Base-by-base conservation (phyloP, 208 protist species). In the Wallacemonas sp. region DNA sequence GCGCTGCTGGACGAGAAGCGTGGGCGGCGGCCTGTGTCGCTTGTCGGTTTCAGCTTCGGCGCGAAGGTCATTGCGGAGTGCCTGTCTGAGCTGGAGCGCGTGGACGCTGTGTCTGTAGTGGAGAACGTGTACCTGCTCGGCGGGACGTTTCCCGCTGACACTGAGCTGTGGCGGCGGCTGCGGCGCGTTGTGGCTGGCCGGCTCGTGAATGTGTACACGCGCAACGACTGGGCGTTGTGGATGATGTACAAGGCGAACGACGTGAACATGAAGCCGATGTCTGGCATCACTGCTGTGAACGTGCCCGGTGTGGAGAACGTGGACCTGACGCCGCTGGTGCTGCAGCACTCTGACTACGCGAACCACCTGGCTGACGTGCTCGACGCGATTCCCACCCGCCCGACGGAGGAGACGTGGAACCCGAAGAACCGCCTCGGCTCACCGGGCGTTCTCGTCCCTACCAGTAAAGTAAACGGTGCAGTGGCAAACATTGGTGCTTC, bases 111-210 rank as follows among this genome's bases (percentile, higher is more conserved):
- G 38, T 75, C 76, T 27, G 63, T 97, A 9, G 81, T 97, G 21
- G 89, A 97, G 52, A 91, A 93, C 63, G 90, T 87, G 30, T 93
- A 89, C 70, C 65, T 97, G 26, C 62, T 96, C 19, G 93, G 93
- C 21, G 61, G 66, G 13, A 85, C 83, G 12, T 76, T 93, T 32
- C 61, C 73, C 42, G 73, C 84, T 15, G 79, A 89, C 42, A 53
- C 63, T 0, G 42, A 54, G 39, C 53, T 79, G 54, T 97, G 93
- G 93, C 26, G 37, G 1, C 46, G 66, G 38, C 54, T 93, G 66
- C 79, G 89, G 9, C 66, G 66, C 13, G 83, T 92, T 5, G 89
- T 91, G 34, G 93, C 87, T 32, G 93, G 93, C 1, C 83, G 93
- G 15, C 58, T 97, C 5, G 69, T 96, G 22, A 97, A 97, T 66